These are phyloP conservation scores for Wickerhamomyces strasburgensis DNA, from an alignment of 805 yeast genomes.

Conservation along the genomic window DNA sequence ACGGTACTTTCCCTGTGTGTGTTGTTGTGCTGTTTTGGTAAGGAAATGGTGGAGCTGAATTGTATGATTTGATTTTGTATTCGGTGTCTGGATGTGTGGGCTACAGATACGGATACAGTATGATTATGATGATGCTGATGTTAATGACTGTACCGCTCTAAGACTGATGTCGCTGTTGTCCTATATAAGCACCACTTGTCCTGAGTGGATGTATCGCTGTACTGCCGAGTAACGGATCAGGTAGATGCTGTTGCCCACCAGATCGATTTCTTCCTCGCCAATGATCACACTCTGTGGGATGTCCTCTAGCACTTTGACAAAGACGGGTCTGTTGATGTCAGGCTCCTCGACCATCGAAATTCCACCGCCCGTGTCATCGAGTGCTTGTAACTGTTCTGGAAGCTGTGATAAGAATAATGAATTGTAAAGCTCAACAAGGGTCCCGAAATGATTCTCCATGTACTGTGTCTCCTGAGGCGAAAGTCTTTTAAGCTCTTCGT, in stretches of 20 bases:
- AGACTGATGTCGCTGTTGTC: too few species aligned
- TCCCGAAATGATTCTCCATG: conserved; percentile 61
- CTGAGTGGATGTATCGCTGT: conserved; percentile 33
- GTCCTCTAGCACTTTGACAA: conserved; percentile 48
- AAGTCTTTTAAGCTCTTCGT: conserved; percentile 32
- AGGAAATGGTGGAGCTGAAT: too few species aligned
- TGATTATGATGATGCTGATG: too few species aligned
- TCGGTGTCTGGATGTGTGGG: too few species aligned
- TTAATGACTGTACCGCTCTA: too few species aligned
- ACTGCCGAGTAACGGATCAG: conserved; percentile 64
- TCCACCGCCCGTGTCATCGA: conserved; percentile 70
- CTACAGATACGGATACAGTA: too few species aligned
- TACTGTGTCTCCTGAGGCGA: conserved; percentile 60
- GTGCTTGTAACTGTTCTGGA: conserved; percentile 63
- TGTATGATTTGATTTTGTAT: too few species aligned
- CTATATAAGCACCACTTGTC: conserved; percentile 39
- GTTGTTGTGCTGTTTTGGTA: too few species aligned
- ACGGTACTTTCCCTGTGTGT: too few species aligned
- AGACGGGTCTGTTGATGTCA: conserved; percentile 71
- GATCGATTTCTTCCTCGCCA: conserved; percentile 53
- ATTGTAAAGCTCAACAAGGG: conserved; percentile 62
- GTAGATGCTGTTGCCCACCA: conserved; percentile 63
- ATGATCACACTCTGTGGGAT: conserved; percentile 36
- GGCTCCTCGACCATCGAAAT: conserved; percentile 78
- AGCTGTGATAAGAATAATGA: conserved; percentile 58